Evolutionary conservation across 2,329 filamentous ascomycete species (phyloP).

Genomic region (Dactylonectria estremocensis): DNA sequence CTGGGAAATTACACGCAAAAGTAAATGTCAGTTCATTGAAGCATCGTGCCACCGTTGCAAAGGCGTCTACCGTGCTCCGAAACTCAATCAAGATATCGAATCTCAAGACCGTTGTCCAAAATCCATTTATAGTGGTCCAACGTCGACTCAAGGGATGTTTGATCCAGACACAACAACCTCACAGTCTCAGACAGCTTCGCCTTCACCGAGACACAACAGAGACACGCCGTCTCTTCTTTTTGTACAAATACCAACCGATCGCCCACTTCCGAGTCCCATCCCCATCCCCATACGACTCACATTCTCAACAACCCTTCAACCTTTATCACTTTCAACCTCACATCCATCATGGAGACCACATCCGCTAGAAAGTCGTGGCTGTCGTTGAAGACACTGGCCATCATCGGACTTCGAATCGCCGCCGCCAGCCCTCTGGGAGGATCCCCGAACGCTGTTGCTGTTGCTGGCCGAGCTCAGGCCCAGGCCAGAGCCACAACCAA

Average conservation of each 20-base stretch:
- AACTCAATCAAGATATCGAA: background rate
- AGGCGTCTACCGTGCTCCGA: no score
- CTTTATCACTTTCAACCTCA: background rate
- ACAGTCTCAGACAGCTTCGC: background rate
- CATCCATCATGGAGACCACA: background rate
- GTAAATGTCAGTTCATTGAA: background rate
- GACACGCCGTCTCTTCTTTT: background rate
- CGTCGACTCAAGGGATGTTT: no score
- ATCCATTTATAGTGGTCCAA: background rate
- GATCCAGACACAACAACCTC: background rate
- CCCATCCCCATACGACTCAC: background rate
- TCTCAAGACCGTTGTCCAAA: no score
- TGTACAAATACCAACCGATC: background rate
- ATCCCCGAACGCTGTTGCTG: background rate
- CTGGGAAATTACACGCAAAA: background rate
- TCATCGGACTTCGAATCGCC: background rate
- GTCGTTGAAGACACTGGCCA: background rate
- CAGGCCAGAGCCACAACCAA: background rate
- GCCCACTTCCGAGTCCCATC: background rate
- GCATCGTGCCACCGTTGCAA: background rate
- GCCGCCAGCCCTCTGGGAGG: background rate
- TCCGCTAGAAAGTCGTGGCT: background rate
- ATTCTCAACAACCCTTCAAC: background rate
- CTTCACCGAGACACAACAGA: background rate
- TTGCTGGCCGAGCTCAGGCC: background rate